A percentile compares a stretch with the other conserved stretches of the same genome.
Evolutionary conservation across 495 filamentous ascomycete genomes (phyloP).

Genomic region (Friedmanniomyces simplex): DNA sequence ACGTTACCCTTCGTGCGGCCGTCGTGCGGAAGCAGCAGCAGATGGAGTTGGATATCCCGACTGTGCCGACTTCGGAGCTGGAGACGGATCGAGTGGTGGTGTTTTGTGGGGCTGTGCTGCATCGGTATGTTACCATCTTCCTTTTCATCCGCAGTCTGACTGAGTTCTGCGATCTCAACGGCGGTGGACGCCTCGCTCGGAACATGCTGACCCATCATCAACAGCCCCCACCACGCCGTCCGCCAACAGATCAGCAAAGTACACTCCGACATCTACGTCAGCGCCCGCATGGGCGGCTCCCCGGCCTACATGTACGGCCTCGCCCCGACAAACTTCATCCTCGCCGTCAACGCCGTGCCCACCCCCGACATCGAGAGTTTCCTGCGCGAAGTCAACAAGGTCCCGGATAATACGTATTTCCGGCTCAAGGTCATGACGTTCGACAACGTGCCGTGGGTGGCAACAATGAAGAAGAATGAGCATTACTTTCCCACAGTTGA

Average conservation of each 20-base stretch:
- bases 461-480: constrained; percentile 99
- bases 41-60: constrained; percentile 66
- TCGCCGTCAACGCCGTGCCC: constrained; percentile 77
- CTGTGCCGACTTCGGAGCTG: constrained; percentile 77
- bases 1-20: constrained; percentile 70
- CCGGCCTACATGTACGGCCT: constrained; percentile 89
- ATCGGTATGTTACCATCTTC: constrained; percentile 41
- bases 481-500: constrained; percentile 58
- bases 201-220: background rate
- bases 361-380: constrained; percentile 76
- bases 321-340: constrained; percentile 93
- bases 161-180: too few relatives aligned
- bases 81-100: constrained; percentile 85
- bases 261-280: constrained; percentile 96
- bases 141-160: too few relatives aligned
- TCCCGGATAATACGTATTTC: constrained; percentile 97
- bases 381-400: constrained; percentile 64
- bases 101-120: constrained; percentile 90
- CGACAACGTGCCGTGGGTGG: constrained; percentile 94
- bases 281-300: constrained; percentile 59
- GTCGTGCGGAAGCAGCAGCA: constrained; percentile 81
- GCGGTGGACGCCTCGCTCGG: background rate
- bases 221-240: constrained; percentile 77
- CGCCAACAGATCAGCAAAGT: constrained; percentile 93
- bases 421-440: constrained; percentile 88